phyloP scores from a whole-genome alignment of 139 green algal species.

The Chlamydomonas schloesseri region DNA sequence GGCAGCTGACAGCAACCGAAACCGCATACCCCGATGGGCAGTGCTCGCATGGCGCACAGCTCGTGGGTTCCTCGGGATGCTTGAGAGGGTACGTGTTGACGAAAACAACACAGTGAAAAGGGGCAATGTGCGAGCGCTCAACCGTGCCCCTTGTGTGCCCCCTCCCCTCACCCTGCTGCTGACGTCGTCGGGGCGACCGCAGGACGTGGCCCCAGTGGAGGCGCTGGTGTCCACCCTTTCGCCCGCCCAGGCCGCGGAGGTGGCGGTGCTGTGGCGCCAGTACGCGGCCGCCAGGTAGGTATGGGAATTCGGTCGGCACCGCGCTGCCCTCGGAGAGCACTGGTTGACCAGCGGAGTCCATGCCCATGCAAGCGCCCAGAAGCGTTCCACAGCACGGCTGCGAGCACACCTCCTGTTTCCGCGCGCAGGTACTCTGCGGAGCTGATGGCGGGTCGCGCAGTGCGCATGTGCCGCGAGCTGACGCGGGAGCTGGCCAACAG shows the following conservation, averaged over 20 bases:
- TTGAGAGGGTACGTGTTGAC: too few relatives aligned
- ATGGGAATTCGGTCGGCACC: too few relatives aligned
- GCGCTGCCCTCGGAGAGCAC: too few relatives aligned
- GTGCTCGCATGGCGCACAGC: too few relatives aligned
- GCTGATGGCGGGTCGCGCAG: conserved; percentile 36
- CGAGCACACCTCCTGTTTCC: too few relatives aligned
- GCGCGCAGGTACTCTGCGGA: conserved; percentile 14
- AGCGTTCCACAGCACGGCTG: too few relatives aligned
- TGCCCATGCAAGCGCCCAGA: too few relatives aligned
- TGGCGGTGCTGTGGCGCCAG: conserved; percentile 32
- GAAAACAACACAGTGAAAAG: too few relatives aligned
- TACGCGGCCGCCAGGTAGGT: conserved; percentile 32
- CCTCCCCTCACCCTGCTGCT: neutral
- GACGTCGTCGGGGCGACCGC: neutral
- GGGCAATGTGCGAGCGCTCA: too few relatives aligned
- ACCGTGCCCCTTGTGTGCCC: neutral
- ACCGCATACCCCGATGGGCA: neutral
- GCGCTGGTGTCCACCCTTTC: conserved; percentile 14
- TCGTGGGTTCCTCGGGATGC: too few relatives aligned
- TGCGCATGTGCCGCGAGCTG: conserved; percentile 32
- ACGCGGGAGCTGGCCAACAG: neutral
- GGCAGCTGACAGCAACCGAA: too few relatives aligned
- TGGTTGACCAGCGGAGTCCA: too few relatives aligned
- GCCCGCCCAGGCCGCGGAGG: neutral
- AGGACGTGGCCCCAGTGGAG: conserved; percentile 29